Evolutionary conservation across 2,329 filamentous ascomycete genomes (phyloP).

Genomic region (Aspergillus neoniger): DNA sequence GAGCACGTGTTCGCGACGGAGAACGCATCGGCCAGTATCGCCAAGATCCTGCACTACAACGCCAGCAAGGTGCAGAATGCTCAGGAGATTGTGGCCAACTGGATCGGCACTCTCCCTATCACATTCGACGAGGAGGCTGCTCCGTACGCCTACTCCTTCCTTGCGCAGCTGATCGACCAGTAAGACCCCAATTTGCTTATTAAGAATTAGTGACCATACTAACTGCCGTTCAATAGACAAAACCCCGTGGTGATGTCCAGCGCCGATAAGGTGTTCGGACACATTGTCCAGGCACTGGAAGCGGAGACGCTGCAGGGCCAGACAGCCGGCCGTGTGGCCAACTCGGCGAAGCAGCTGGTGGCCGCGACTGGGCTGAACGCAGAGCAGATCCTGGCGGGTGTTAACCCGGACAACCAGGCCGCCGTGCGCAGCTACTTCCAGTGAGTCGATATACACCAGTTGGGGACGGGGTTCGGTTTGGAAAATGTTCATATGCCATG

Average conservation of each 20-base stretch:
- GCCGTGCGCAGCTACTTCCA: slow-evolving; percentile 77
- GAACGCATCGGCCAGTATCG: slow-evolving; percentile 93
- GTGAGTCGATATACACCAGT: slow-evolving; percentile 13
- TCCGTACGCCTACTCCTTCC: slow-evolving; percentile 90
- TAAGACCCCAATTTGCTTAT: slow-evolving; percentile 56
- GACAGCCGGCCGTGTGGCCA: slow-evolving; percentile 74
- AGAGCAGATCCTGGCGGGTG: slow-evolving; percentile 70
- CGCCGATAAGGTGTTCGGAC: slow-evolving; percentile 78
- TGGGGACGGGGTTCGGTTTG: too few species aligned
- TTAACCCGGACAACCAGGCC: slow-evolving; percentile 78
- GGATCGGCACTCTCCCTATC: slow-evolving; percentile 88
- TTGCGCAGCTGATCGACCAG: slow-evolving; percentile 91
- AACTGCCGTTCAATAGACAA: slow-evolving; percentile 59
- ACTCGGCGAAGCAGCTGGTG: slow-evolving; percentile 75
- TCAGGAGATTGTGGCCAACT: slow-evolving; percentile 76
- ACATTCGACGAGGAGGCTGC: slow-evolving; percentile 96
- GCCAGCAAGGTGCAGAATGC: slow-evolving; percentile 71
- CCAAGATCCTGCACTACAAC: slow-evolving; percentile 95
- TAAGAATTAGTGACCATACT: not conserved
- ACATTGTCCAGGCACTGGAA: slow-evolving; percentile 85
- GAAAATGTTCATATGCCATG: not conserved
- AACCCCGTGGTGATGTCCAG: slow-evolving; percentile 78
- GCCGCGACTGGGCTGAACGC: slow-evolving; percentile 73
- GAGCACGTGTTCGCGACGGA: slow-evolving; percentile 97
- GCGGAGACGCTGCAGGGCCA: slow-evolving; percentile 86